Evolutionary conservation across 495 filamentous ascomycete genomes (phyloP), one percentile per base, ranked within the genome.

Genomic region (Lindgomyces ingoldianus): DNA sequence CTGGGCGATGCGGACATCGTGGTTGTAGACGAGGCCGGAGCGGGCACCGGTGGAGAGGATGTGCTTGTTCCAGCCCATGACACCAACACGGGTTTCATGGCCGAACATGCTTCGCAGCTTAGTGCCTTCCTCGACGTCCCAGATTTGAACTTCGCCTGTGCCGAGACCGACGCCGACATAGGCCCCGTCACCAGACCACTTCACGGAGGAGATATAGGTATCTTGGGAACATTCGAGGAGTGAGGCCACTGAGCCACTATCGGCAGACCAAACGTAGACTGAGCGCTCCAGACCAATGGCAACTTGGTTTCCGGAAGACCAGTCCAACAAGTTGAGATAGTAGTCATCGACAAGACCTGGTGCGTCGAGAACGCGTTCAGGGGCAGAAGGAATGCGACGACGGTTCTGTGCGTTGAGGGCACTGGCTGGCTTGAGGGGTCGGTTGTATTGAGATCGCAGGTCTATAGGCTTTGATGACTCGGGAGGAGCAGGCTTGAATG

Each of bases 241-340:
- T 67, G 86, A 89, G 78, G 81, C 88, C 36, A 98, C 94, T 1
- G 89, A 81, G 60, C 94, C 94, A 59, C 89, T 86, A 45, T 99
- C 93, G 14, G 95, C 94, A n/a, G 93, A 97, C 94, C 95, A 99
- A 69, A 99, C 90, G 70, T 98, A 99, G 60, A 98, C 93, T 64
- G 86, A 95, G 55, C 94, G 91, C 78, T 97, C 94, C 14, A 99
- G 85, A 49, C 94, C 94, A 73, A 99, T 97, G 27, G 94, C 94
- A 51, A 99, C 93, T 75, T 98, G 94, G 81, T 99, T 99, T 45
- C 88, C 87, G 18, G 91, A 93, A 74, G 91, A 96, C 94, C 94
- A 99, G 79, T 99, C 94, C 19, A 98, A 81, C 27, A 99, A 81
- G 79, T 99, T 99, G 71, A 99, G 88, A 74, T 99, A 99, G 83